Percentiles rank a stretch among this genome's conserved stretches.
Conservation (phyloP, 225 moss, liverwort and hornwort species). For the Anthoceros angustus region DNA sequence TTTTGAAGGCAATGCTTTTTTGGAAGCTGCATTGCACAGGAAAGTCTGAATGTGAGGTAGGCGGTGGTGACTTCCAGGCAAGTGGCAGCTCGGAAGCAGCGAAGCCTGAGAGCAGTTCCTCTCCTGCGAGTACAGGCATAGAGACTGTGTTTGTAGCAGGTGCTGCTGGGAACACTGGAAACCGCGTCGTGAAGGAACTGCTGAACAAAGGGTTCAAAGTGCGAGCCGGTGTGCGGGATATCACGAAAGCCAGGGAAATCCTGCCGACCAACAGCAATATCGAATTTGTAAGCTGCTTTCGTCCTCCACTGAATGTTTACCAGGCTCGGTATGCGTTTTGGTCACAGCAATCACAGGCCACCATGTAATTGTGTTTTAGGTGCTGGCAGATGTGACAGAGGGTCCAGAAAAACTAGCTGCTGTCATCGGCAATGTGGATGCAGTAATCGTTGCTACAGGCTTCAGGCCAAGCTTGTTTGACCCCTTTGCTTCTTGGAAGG, state of each 20-base stretch:
- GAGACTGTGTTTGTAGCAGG: conserved; percentile 64
- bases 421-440: conserved; percentile 47
- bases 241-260: conserved; percentile 41
- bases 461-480: conserved; percentile 59
- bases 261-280: conserved; percentile 39
- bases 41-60: neutral
- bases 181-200: conserved; percentile 63
- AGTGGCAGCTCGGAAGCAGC: conserved; percentile 1
- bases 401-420: conserved; percentile 44
- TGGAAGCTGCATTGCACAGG: neutral
- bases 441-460: conserved; percentile 60
- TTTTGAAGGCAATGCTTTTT: neutral
- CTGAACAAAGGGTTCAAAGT: conserved; percentile 51
- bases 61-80: neutral
- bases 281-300: conserved; percentile 36
- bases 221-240: conserved; percentile 61
- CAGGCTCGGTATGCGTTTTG: conserved; percentile 1
- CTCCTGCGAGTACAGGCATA: neutral
- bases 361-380: conserved; percentile 9
- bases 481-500: conserved; percentile 77
- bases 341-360: conserved; percentile 5
- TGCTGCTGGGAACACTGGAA: conserved; percentile 62
- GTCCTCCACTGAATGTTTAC: neutral
- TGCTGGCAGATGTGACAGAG: conserved; percentile 66
- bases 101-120: neutral